Evolutionary conservation across 139 green algal species (phyloP), one percentile per base, ranked within the genome.

Genomic region (Chlamydomonas eustigma): DNA sequence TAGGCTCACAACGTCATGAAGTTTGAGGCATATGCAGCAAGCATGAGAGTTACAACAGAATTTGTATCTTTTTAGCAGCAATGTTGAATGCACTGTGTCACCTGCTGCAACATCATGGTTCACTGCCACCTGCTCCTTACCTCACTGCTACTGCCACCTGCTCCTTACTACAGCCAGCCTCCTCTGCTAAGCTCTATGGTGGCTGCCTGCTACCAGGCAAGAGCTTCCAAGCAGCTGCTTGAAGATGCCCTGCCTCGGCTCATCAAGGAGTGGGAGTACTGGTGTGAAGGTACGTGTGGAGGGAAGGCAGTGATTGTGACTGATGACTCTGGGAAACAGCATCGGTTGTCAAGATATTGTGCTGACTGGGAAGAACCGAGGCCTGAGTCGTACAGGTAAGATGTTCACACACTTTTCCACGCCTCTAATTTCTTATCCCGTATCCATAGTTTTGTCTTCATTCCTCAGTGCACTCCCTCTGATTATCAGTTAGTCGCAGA

Each of bases 131-230:
- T 58, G 12, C 44, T 18, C 44, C 18, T 58, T 18, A n/a, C n/a
- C n/a, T n/a, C n/a, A n/a, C n/a, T n/a, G n/a, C n/a, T n/a, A n/a
- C n/a, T n/a, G n/a, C n/a, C 44, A 39, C 32, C 25, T 51, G 30
- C 8, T 6, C 63, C 5, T 12, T 35, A 24, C 36, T n/a, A 81
- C 87, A 95, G 89, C 71, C 94, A 98, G 82, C 94, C 93, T 1
- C 94, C 94, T 0, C 81, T 98, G 63, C 82, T 98, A 51, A 93
- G 83, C 71, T 68, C 76, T 36, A 92, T 90, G 88, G 80, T 91
- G 37, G 67, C 34, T 2, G 32, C 4, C 3, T 84, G 28, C 12
- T 78, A 33, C 34, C 12, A 22, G 18, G 52, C 52, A 8, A 31
- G 32, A 24, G 65, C 28, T 39, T n/a, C 65, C 12, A 68, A 31